Percentiles rank a stretch among this genome's conserved stretches.
These are phyloP conservation scores for Coriaria nepalensis DNA, from an alignment of 306 rosid species.

Conservation along the genomic window DNA sequence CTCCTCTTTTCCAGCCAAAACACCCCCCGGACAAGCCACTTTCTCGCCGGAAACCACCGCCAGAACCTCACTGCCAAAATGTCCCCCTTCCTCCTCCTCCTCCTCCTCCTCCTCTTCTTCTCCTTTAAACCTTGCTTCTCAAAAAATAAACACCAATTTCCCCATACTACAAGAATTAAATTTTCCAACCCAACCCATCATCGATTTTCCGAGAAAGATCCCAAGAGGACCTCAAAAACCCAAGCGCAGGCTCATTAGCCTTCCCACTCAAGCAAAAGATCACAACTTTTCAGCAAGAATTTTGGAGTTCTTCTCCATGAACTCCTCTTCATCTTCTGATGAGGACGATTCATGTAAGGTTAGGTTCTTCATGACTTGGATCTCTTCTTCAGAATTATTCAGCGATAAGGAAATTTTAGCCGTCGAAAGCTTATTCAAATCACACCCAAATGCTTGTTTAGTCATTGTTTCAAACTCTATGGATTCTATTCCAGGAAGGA, in stretches of 20 bases:
- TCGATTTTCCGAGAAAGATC: constrained; percentile 8
- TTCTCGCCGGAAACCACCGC: constrained; percentile 7
- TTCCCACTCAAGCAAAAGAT: constrained; percentile 16
- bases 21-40: too few species aligned
- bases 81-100: too few species aligned
- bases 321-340: too few species aligned
- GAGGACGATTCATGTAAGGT: constrained; percentile 40
- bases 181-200: constrained; percentile 1
- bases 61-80: too few species aligned
- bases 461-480: constrained; percentile 56
- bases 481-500: constrained; percentile 42
- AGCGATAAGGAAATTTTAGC: constrained; percentile 49
- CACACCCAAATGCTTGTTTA: constrained; percentile 57
- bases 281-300: constrained; percentile 27
- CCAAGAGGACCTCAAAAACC: constrained; percentile 21
- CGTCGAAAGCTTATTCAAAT: constrained; percentile 62
- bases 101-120: constrained; percentile 17
- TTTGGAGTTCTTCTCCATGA: constrained; percentile 29
- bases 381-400: constrained; percentile 48
- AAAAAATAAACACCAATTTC: constrained; percentile 15
- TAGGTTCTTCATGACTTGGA: constrained; percentile 89
- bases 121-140: constrained; percentile 18
- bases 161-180: constrained; percentile 15
- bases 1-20: constrained; percentile 26
- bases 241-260: constrained; percentile 37